Base-by-base conservation (phyloP, 805 yeast species). In the Zygoascus bituminiphila region DNA sequence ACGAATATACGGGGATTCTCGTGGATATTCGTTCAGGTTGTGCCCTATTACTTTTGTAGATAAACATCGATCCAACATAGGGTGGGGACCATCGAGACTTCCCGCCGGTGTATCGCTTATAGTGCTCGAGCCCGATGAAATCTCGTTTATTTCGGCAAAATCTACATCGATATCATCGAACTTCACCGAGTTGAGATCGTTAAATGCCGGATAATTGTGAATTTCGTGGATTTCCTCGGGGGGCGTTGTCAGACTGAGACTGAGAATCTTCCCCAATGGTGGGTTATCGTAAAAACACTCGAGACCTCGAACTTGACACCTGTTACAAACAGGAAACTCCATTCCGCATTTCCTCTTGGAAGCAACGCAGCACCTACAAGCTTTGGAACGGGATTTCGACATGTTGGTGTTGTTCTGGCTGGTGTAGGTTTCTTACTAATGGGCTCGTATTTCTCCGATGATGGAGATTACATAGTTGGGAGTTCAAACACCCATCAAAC, bases 301-400 rank as follows among this genome's bases (percentile, higher is more conserved):
- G 9, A 29, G n/a, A 12, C 33, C 53, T 36, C 54, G 43, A 20
- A 35, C 45, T 14, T 55, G 44, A 37, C 62, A 59, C 39, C 59
- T 48, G 10, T 52, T 41, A 45, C 62, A 59, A 3, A 60, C 47
- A 4, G 60, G 57, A 36, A 45, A 52, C 24, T 45, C 20, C 57
- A 54, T 52, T 45, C 52, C 57, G 24, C 57, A 54, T 25, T 54
- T 38, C n/a, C 57, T 44, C 42, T 54, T 54, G 26, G 29, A 51
- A 12, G 51, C 47, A 14, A 62, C 52, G 41, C 60, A 53, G 8
- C 49, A 47, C 24, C 42, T 44, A 23, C 56, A 48, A 17, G 58
- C 58, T 33, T 48, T 48, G 15, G 26, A 19, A 10, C 39, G 39
- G 10, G 33, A 29, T 29, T 29, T n/a, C n/a, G n/a, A n/a, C n/a